Base-by-base conservation (phyloP, 257 asterid genomes). In the Voacanga thouarsii region DNA sequence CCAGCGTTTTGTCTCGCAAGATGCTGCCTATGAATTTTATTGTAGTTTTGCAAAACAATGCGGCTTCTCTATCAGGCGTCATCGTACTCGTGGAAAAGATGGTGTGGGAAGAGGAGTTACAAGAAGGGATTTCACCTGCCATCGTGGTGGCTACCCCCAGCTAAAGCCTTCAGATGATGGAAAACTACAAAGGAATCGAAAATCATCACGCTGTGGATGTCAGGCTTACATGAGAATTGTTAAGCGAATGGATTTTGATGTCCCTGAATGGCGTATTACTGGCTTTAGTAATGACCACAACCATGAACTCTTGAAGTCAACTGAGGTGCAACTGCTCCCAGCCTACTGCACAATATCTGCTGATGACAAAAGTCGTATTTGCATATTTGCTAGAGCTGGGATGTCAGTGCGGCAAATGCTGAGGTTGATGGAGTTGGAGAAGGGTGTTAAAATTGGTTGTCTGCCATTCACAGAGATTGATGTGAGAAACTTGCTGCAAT, bases 21-120 rank as follows among this genome's bases (percentile, higher is more conserved):
- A 89, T 72, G 90, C 89, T 11, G 90, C 94, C 26, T 84, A 89
- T 63, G 94, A 89, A 75, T 87, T 86, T 69, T 89, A 87, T 63
- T 83, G 89, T 74, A 83, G 88, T 78, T 87, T 87, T 72, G 91
- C 94, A 6, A 89, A 84, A 87, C 90, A 87, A 77, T 84, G 88
- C 77, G 94, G 93, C 63, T 87, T 87, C 79, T 87, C 91, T 49
- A 86, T 89, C 60, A 86, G 91, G 75, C 93, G 91, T 53, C 91
- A 89, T 26, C 85, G 91, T 0, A 89, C 90, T 9, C 87, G 89
- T 66, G 91, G 91, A 12, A 87, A 87, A 83, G 93, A 87, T 66
- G 91, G 91, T 49, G 91, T 86, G 4, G 91, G 91, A 47, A 87
- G 84, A 79, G 94, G 94, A 56, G 83, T 89, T 61, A 89, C 94